Base-by-base conservation (phyloP, 305 asterid species). In the Fraxinus paxiana region DNA sequence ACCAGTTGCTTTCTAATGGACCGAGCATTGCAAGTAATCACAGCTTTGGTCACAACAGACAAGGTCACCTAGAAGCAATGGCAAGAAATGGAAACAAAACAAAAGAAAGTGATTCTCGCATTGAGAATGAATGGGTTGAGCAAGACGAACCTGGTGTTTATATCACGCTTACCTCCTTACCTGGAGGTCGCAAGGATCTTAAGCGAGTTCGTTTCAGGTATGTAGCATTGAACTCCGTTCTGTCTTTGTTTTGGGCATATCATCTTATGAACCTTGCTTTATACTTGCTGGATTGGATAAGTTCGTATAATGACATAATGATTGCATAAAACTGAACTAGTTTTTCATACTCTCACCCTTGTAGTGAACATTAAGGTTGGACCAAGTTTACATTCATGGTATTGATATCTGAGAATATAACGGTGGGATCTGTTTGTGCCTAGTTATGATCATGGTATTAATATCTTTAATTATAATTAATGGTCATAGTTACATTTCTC, bases 141-240 rank as follows among this genome's bases (percentile, higher is more conserved):
- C 99, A 96, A 89, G 99, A 94, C 73, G 99, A 96, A 77, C 93
- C 97, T 75, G 99, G 99, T 78, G 99, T 96, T 76, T 96, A 96
- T 88, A 94, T 96, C 51, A 96, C 99, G 20, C 98, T 96, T 75
- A 92, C 97, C 83, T 92, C 98, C 77, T 87, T 94, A 87, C 93
- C 98, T 67, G 98, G 98, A 77, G 99, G 98, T 43, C 88, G 85
- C 85, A 94, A 96, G 84, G 99, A 96, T 84, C 91, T 96, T 81
- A 96, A 96, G 84, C 92, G 99, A 82, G 99, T 96, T 83, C 98
- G 99, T 84, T 96, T 96, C 97, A 96, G 99, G 99, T 96, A 88
- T 74, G 87, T 85, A 65, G 31, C 82, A 20, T 78, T 75, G 33
- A 67, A 46, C 81, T 81, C 73, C 2, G 28, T 20, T 17, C 24